These are phyloP conservation scores for Inga oerstediana DNA, from an alignment of 306 rosid species.

Conservation along the genomic window DNA sequence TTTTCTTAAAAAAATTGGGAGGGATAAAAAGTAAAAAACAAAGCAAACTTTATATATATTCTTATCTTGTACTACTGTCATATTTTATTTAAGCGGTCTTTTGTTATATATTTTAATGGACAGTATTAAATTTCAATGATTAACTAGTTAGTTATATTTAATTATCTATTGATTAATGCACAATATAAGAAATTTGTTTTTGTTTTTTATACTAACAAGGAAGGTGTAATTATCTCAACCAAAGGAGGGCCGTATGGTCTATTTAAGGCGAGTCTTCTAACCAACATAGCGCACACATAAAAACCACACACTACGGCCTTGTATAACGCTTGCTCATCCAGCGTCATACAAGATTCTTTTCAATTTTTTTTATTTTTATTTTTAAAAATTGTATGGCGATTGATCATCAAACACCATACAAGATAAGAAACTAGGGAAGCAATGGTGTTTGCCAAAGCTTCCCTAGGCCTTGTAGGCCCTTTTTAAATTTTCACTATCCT, in stretches of 20 bases:
- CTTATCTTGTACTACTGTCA: background rate
- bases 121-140: background rate
- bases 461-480: no score
- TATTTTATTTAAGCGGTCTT: background rate
- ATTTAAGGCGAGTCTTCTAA: background rate
- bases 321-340: no score
- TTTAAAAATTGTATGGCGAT: no score
- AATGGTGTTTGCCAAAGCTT: no score
- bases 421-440: no score
- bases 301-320: background rate
- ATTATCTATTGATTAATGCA: background rate
- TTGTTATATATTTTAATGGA: background rate
- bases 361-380: no score
- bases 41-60: background rate
- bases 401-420: no score
- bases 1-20: no score
- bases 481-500: no score
- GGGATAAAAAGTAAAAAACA: background rate
- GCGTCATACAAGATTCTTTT: no score
- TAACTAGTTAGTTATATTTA: background rate
- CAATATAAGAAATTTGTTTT: background rate
- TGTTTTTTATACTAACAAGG: background rate
- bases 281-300: constrained; percentile 24
- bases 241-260: background rate
- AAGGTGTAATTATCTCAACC: background rate